Evolutionary conservation across 495 filamentous ascomycete species (phyloP).

Genomic region (Aspergillus sclerotioniger): DNA sequence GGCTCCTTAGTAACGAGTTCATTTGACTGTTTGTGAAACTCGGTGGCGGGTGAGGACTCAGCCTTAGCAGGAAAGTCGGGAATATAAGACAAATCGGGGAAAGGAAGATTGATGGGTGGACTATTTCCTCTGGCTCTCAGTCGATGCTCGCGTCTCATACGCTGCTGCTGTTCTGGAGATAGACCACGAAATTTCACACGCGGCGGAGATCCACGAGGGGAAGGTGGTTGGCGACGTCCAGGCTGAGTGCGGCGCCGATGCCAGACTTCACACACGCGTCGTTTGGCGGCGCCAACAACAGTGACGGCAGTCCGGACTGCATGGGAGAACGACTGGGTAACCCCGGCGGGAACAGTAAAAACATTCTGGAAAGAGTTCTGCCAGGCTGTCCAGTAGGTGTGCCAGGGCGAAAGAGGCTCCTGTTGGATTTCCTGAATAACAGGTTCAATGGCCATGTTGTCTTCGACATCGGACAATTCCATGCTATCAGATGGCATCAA

Average conservation of each 20-base stretch:
- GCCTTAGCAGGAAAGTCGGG: not conserved
- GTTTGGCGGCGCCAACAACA: conserved; percentile 8
- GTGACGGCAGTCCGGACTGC: conserved; percentile 10
- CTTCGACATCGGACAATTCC: not conserved
- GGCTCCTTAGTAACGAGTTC: not conserved
- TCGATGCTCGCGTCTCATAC: conserved; percentile 8
- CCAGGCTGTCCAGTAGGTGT: conserved; percentile 2
- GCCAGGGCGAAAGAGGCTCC: not conserved
- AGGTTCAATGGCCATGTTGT: not conserved
- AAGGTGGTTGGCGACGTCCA: conserved; percentile 8
- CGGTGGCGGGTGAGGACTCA: not conserved
- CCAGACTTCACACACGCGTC: conserved; percentile 6
- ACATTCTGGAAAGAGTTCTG: conserved; percentile 6
- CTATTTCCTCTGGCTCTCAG: not conserved
- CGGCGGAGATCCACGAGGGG: conserved; percentile 18
- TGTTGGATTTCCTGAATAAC: not conserved
- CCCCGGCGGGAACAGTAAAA: not conserved
- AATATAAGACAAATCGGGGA: conserved; percentile 10
- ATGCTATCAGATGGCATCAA: not conserved
- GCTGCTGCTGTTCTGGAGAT: conserved; percentile 12
- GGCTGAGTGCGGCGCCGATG: not conserved
- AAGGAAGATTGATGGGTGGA: conserved; percentile 11
- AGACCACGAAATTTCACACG: not conserved
- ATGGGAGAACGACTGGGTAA: conserved; percentile 9
- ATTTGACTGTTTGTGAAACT: too few relatives aligned